Conservation (phyloP, 1,284 basidiomycete genomes). For the Ceratorhiza oryzae-sativae region DNA sequence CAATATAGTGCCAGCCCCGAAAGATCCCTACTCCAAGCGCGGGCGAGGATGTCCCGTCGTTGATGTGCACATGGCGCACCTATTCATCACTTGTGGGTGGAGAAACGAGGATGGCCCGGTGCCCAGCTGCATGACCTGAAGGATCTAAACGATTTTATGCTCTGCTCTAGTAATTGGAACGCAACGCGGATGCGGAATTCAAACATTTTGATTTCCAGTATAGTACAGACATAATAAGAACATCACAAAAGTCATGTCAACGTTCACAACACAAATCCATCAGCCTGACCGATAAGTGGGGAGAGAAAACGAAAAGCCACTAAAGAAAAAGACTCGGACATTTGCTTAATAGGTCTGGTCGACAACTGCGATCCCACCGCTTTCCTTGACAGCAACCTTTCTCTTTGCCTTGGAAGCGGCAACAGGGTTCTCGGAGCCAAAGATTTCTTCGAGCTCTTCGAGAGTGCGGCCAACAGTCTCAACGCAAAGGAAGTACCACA, state of each 20-base stretch:
- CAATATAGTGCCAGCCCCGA: background rate
- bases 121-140: too few relatives aligned
- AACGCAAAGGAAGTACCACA: slow-evolving; percentile 50
- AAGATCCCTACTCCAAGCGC: background rate
- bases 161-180: too few relatives aligned
- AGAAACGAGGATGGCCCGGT: too few relatives aligned
- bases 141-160: too few relatives aligned
- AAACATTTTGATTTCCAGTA: background rate
- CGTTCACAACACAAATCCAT: background rate
- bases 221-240: slow-evolving; percentile 17
- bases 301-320: slow-evolving; percentile 1
- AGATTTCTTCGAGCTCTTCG: slow-evolving; percentile 52
- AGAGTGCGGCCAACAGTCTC: slow-evolving; percentile 50
- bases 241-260: background rate
- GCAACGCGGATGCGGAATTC: too few relatives aligned
- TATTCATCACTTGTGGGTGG: too few relatives aligned
- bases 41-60: background rate
- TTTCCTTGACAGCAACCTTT: slow-evolving; percentile 43
- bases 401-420: slow-evolving; percentile 48
- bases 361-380: slow-evolving; percentile 41
- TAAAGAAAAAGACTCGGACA: background rate
- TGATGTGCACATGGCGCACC: background rate
- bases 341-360: slow-evolving; percentile 27
- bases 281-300: slow-evolving; percentile 19
- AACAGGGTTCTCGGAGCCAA: slow-evolving; percentile 50